Conservation (phyloP, 768 basidiomycete species). For the Phylloporus scabripes region DNA sequence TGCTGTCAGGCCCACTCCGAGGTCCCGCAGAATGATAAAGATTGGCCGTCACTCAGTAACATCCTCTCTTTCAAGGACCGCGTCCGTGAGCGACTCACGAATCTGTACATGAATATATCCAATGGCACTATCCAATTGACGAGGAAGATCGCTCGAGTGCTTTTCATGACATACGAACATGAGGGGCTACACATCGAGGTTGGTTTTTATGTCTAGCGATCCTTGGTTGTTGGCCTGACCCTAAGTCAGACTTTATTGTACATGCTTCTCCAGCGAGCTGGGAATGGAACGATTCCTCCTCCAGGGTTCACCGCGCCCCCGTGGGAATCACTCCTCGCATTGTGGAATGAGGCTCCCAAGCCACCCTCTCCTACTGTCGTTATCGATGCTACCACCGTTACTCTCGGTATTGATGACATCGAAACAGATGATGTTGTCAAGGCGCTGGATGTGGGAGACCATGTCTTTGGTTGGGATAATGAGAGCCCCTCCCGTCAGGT, state of each 20-base stretch:
- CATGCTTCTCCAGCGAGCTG: conserved; percentile 84
- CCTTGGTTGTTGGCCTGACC: conserved; percentile 3
- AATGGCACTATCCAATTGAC: conserved; percentile 46
- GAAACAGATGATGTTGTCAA: conserved; percentile 59
- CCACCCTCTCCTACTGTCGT: conserved; percentile 43
- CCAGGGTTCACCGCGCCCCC: conserved; percentile 65
- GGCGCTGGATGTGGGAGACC: conserved; percentile 38
- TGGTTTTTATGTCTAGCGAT: conserved; percentile 2
- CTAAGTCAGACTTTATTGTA: conserved; percentile 71
- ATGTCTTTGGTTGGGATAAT: conserved; percentile 94
- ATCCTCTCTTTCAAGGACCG: conserved; percentile 77
- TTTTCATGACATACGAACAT: conserved; percentile 91
- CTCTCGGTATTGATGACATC: conserved; percentile 76
- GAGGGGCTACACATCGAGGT: conserved; percentile 85
- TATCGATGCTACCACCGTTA: conserved; percentile 54
- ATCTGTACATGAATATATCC: conserved; percentile 68
- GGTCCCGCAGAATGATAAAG: conserved; percentile 72
- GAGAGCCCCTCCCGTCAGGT: conserved; percentile 68
- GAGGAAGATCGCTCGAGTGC: conserved; percentile 65
- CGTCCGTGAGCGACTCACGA: conserved; percentile 66
- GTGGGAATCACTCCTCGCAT: conserved; percentile 52
- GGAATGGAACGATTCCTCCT: conserved; percentile 75
- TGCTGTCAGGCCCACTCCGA: conserved; percentile 71
- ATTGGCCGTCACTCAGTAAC: conserved; percentile 74
- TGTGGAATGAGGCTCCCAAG: conserved; percentile 43